Percentiles rank a stretch among this genome's conserved stretches.
phyloP scores from a whole-genome alignment of 1,284 basidiomycete species.

The Tilletiaria anomala region DNA sequence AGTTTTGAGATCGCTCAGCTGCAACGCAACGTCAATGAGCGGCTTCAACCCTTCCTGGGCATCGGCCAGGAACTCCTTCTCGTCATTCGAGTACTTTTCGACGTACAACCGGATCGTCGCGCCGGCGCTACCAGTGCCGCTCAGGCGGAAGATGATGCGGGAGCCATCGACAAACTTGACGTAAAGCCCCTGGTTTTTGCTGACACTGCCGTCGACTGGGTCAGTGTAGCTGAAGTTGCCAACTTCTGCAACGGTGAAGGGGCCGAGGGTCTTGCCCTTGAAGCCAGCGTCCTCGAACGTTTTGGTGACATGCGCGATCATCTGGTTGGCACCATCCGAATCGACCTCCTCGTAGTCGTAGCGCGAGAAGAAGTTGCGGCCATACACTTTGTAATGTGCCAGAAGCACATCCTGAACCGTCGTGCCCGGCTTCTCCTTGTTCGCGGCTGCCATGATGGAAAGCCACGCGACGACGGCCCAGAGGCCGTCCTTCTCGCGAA shows the following conservation, averaged over 20 bases:
- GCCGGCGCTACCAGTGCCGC: slow-evolving; percentile 85
- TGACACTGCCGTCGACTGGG: slow-evolving; percentile 84
- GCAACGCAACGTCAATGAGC: slow-evolving; percentile 82
- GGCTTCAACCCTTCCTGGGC: slow-evolving; percentile 83
- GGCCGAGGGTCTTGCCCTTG: slow-evolving; percentile 41
- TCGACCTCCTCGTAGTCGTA: slow-evolving; percentile 99
- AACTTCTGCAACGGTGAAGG: slow-evolving; percentile 63
- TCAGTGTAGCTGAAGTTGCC: slow-evolving; percentile 93
- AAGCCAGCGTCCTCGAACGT: slow-evolving; percentile 53
- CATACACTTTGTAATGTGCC: slow-evolving; percentile 79
- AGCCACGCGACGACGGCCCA: slow-evolving; percentile 97
- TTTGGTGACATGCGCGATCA: slow-evolving; percentile 64
- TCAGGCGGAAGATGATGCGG: slow-evolving; percentile 85
- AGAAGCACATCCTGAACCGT: slow-evolving; percentile 46
- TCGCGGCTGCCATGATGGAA: slow-evolving; percentile 86
- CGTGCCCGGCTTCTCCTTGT: slow-evolving; percentile 48
- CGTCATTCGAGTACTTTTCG: slow-evolving; percentile 68
- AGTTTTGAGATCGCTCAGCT: slow-evolving; percentile 66
- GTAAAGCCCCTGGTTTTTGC: slow-evolving; percentile 89
- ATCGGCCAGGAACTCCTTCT: slow-evolving; percentile 56
- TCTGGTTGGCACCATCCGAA: slow-evolving; percentile 69
- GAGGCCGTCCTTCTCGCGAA: slow-evolving; percentile 95
- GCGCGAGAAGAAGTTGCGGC: slow-evolving; percentile 86
- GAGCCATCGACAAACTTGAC: slow-evolving; percentile 80
- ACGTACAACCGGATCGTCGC: slow-evolving; percentile 54